Evolutionary conservation across 2,329 filamentous ascomycete genomes (phyloP), one percentile per base, ranked within the genome.

Genomic region (Coniochaeta prunicola): DNA sequence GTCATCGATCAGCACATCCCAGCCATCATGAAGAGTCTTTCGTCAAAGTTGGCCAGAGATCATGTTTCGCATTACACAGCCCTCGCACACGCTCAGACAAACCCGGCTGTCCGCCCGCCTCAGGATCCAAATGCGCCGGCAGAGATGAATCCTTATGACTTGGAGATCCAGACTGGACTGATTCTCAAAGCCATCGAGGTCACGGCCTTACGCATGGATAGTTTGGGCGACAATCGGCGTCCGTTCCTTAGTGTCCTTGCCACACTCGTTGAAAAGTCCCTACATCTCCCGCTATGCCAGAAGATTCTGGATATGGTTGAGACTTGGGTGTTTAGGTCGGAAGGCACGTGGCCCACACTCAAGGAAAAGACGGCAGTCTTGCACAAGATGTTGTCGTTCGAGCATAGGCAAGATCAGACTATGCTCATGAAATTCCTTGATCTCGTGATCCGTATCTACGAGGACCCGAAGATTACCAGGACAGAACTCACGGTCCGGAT

Each of bases 351-450:
- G 82, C 94, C 94, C 0, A 99, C 94, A 0, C 81, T 99, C 1
- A 99, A 99, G 73, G 96, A 99, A 74, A 99, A 99, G 78, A 97
- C 93, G 0, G 96, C 96, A 1, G 94, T 99, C 1, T 77, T 99
- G n/a, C 92, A 96, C 67, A 99, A 99, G 76, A 99, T 99, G 94
- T 78, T 97, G 17, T 87, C 92, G 0, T 99, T 99, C 65, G 94
- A 99, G 73, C 86, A 90, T 59, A 84, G 94, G 40, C 76, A 82
- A 30, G 93, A 97, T 69, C 84, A 87, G 33, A 91, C 88, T 0
- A 87, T 99, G 76, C 80, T 99, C 59, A 92, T 88, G 65, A 93
- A 93, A 69, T 99, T 97, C 76, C 80, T 99, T 60, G 90, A 97
- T 64, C 84, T 99, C 28, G 94, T 99, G 28, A 96, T 99, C 65